A percentile compares a stretch with the other conserved stretches of the same genome.
phyloP scores from a whole-genome alignment of 495 filamentous ascomycete genomes.

The Trichoderma parareesei region DNA sequence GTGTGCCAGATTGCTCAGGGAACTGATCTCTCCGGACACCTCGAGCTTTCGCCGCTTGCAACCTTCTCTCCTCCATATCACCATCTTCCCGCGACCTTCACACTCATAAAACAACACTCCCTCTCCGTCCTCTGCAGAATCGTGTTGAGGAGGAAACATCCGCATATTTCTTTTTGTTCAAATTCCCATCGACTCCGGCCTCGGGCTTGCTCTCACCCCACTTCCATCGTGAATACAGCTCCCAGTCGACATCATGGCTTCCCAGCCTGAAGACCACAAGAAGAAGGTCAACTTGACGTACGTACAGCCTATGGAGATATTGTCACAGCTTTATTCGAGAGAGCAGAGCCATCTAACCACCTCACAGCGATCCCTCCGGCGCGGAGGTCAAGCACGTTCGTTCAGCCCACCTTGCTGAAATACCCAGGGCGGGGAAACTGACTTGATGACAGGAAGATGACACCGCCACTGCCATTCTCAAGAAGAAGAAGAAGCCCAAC shows the following conservation, averaged over 20 bases:
- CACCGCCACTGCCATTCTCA: constrained; percentile 93
- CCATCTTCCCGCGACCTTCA: neutral
- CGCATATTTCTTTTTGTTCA: neutral
- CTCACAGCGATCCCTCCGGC: constrained; percentile 75
- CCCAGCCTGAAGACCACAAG: constrained; percentile 67
- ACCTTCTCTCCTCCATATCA: constrained; percentile 10
- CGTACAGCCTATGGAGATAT: constrained; percentile 24
- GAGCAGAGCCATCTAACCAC: constrained; percentile 22
- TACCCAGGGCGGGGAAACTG: constrained; percentile 19
- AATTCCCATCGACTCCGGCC: neutral
- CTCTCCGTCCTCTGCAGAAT: neutral
- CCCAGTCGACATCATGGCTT: constrained; percentile 26
- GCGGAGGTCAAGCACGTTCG: constrained; percentile 78
- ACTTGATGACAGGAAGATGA: constrained; percentile 62
- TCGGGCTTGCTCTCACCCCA: neutral
- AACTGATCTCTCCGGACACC: constrained; percentile 3
- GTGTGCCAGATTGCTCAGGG: constrained; percentile 7
- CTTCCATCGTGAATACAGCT: neutral
- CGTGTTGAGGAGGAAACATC: neutral
- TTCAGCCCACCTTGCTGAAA: constrained; percentile 22
- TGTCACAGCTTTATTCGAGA: neutral
- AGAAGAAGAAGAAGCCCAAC: constrained; percentile 99
- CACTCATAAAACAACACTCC: neutral
- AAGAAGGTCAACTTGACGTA: constrained; percentile 90
- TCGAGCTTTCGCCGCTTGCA: constrained; percentile 5